A percentile compares a stretch with the other conserved stretches of the same genome.
These are phyloP conservation scores for Cladosporium austrohemisphaericum DNA, from an alignment of 2,329 filamentous ascomycete genomes.

Conservation along the genomic window DNA sequence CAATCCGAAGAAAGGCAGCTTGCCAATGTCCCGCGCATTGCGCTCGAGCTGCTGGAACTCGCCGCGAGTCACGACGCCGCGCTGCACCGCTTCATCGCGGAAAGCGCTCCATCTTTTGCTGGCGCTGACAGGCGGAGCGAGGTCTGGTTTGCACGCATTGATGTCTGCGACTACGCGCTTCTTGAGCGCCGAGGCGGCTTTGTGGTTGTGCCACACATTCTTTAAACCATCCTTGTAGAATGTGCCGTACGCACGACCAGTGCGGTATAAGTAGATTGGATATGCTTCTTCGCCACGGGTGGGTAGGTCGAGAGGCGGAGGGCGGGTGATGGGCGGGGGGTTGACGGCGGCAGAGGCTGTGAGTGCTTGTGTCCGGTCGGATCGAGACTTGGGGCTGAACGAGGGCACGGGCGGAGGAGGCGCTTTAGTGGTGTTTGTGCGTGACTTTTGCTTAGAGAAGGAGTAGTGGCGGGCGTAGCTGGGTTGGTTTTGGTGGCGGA, in stretches of 20 bases:
- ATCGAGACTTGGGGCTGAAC: not conserved
- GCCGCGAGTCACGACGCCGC: slow-evolving; percentile 52
- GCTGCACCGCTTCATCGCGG: slow-evolving; percentile 1
- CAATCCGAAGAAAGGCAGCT: slow-evolving; percentile 73
- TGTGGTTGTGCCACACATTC: slow-evolving; percentile 66
- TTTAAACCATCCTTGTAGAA: slow-evolving; percentile 89
- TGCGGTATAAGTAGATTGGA: slow-evolving; percentile 53
- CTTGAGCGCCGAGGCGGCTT: slow-evolving; percentile 43
- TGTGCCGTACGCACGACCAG: slow-evolving; percentile 69
- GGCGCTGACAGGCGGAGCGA: slow-evolving; percentile 7
- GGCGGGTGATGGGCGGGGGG: slow-evolving; percentile 68
- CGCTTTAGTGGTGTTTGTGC: not conserved
- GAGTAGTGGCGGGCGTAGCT: slow-evolving; percentile 15
- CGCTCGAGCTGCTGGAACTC: slow-evolving; percentile 69
- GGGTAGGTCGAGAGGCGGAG: slow-evolving; percentile 65
- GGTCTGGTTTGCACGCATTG: slow-evolving; percentile 14
- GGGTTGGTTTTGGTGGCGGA: slow-evolving; percentile 5
- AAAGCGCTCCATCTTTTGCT: slow-evolving; percentile 4
- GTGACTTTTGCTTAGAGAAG: slow-evolving; percentile 10
- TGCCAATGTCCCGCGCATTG: slow-evolving; percentile 67
- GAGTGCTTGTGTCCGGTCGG: not conserved
- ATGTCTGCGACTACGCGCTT: slow-evolving; percentile 39
- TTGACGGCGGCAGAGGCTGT: slow-evolving; percentile 50
- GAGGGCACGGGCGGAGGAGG: not conserved
- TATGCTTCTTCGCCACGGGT: slow-evolving; percentile 46